Base-by-base conservation (phyloP, 805 yeast genomes). In the Saccharomycopsis fermentans region DNA sequence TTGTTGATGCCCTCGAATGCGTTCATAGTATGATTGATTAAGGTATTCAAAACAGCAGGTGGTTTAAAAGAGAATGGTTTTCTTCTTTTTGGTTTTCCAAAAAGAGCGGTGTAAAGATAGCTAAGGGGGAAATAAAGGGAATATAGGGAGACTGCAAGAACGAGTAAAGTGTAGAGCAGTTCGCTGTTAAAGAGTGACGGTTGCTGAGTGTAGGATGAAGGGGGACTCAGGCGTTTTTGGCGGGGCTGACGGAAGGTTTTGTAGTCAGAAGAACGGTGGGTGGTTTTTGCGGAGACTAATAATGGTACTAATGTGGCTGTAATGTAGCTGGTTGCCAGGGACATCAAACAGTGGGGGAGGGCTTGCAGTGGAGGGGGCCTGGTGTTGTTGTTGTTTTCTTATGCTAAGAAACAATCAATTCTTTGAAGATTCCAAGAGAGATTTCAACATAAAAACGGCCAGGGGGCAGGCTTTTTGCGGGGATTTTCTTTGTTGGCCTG, bases 51-150 rank as follows among this genome's bases (percentile, higher is more conserved):
- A 50, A 32, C 35, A 50, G 53, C 37, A 6, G 53, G 53, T 32
- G 29, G 8, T 17, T 19, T 19, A n/a, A 14, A 16, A 29, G 14
- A 50, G 6, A 50, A 50, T 12, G 8, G 4, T 50, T 27, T 50
- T 50, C 37, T 50, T 50, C 37, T 29, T 50, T 29, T 50, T 29
- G 53, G 53, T 50, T 29, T 50, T 29, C 37, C 53, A 32, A 50
- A 32, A 50, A 50, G 53, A 27, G 27, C 50, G 24, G 26, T 43
- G n/a, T 43, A 43, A 21, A 43, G 26, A 14, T 43, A 43, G 26
- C n/a, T 43, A 14, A 43, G 29, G 1, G 50, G 50, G 29, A 43
- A 43, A 21, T 43, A 43, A 8, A 43, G 29, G 5, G 50, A 43
- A 21, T 43, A 43, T 43, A 43, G 14, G 16, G 50, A 19, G 27